These are phyloP conservation scores for Sphaceloma murrayae DNA, from an alignment of 2,329 filamentous ascomycete species.

Conservation along the genomic window DNA sequence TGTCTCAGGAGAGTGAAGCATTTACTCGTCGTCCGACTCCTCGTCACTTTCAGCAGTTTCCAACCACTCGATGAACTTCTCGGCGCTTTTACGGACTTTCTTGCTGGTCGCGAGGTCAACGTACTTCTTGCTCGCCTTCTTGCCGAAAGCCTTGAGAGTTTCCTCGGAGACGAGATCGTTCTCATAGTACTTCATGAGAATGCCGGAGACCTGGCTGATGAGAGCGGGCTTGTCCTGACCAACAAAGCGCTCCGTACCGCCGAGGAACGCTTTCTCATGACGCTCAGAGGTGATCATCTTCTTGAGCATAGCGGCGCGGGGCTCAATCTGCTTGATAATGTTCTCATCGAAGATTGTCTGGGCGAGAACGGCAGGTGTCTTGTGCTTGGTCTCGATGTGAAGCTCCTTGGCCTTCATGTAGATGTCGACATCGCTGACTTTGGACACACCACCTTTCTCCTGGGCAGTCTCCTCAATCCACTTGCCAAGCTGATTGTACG, in stretches of 20 bases:
- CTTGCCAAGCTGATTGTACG: slow-evolving; percentile 83
- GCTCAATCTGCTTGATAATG: slow-evolving; percentile 76
- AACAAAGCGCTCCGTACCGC: slow-evolving; percentile 88
- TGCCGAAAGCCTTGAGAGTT: slow-evolving; percentile 79
- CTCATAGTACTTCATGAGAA: slow-evolving; percentile 84
- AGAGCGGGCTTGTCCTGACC: slow-evolving; percentile 74
- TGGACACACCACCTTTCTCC: slow-evolving; percentile 61
- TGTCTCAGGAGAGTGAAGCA: not conserved
- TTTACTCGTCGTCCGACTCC: slow-evolving; percentile 50
- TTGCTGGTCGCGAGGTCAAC: slow-evolving; percentile 80
- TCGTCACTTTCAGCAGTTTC: slow-evolving; percentile 70
- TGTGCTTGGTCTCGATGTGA: slow-evolving; percentile 89
- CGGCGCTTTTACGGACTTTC: slow-evolving; percentile 90
- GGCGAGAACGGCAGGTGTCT: slow-evolving; percentile 80
- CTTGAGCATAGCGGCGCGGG: slow-evolving; percentile 78
- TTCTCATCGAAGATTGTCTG: slow-evolving; percentile 90
- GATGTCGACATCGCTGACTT: slow-evolving; percentile 80
- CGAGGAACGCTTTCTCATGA: slow-evolving; percentile 90
- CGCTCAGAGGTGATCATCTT: slow-evolving; percentile 79
- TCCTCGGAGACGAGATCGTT: slow-evolving; percentile 84
- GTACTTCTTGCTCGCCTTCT: slow-evolving; percentile 97
- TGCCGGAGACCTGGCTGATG: slow-evolving; percentile 67
- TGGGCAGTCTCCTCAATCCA: slow-evolving; percentile 76
- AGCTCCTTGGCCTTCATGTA: slow-evolving; percentile 96
- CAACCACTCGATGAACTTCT: slow-evolving; percentile 91